These are phyloP conservation scores for Exidia glandulosa DNA, from an alignment of 768 basidiomycete genomes.

Conservation along the genomic window DNA sequence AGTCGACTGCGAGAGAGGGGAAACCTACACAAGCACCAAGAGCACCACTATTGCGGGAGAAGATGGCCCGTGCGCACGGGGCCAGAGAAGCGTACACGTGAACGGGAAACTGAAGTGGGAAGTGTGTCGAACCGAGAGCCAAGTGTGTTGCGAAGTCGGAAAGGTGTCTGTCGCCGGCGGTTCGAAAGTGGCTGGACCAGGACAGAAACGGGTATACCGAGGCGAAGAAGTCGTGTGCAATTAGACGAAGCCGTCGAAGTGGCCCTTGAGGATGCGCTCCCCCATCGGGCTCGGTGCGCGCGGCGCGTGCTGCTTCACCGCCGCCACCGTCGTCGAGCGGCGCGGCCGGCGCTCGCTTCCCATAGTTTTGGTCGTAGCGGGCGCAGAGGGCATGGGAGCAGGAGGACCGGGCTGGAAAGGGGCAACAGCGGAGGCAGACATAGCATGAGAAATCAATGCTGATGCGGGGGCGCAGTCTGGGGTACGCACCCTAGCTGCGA, in stretches of 20 bases:
- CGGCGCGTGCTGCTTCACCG: slow-evolving; percentile 30
- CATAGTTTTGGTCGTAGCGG: slow-evolving; percentile 16
- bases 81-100: too few relatives aligned
- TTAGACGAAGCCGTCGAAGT: slow-evolving; percentile 84
- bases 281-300: slow-evolving; percentile 80
- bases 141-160: too few relatives aligned
- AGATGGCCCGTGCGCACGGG: too few relatives aligned
- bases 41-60: too few relatives aligned
- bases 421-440: slow-evolving; percentile 28
- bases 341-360: slow-evolving; percentile 26
- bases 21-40: too few relatives aligned
- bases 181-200: neutral
- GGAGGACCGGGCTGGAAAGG: slow-evolving; percentile 29
- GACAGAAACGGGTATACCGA: neutral
- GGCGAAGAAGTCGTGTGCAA: neutral
- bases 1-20: too few relatives aligned
- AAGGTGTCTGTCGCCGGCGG: too few relatives aligned
- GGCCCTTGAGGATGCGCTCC: slow-evolving; percentile 81
- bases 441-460: too few relatives aligned
- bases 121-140: too few relatives aligned
- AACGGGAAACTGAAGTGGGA: too few relatives aligned
- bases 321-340: slow-evolving; percentile 44
- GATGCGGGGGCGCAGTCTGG: too few relatives aligned
- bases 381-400: slow-evolving; percentile 7
- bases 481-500: too few relatives aligned